A percentile compares a stretch with the other conserved stretches of the same genome.
These are phyloP conservation scores for Rhodotorula sp. DNA, from an alignment of 1,284 basidiomycete genomes.

Conservation along the genomic window DNA sequence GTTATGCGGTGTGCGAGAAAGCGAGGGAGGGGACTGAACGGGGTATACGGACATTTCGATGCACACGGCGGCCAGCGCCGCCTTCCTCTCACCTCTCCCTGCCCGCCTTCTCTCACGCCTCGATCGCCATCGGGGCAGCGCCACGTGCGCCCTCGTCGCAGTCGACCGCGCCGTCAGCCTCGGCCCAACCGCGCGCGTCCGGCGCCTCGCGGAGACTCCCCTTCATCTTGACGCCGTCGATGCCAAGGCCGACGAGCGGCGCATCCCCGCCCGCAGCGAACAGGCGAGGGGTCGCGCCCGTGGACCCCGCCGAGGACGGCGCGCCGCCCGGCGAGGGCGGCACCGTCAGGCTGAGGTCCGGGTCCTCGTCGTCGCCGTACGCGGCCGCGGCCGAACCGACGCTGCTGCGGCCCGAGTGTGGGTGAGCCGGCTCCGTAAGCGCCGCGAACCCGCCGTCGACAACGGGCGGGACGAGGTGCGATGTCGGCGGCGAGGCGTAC, in stretches of 20 bases:
- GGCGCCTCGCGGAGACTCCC: not conserved
- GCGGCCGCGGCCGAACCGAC: not conserved
- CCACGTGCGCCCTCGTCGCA: not conserved
- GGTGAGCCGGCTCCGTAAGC: too few relatives aligned
- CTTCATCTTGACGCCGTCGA: not conserved
- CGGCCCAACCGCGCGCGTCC: not conserved
- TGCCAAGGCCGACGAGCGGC: not conserved
- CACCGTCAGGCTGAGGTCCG: not conserved
- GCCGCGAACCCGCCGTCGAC: not conserved
- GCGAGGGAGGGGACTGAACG: too few relatives aligned
- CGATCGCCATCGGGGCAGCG: not conserved
- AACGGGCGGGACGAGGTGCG: not conserved
- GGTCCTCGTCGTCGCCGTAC: not conserved
- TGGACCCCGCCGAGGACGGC: too few relatives aligned
- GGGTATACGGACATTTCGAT: too few relatives aligned
- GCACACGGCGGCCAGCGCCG: too few relatives aligned
- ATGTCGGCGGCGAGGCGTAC: conserved; percentile 1
- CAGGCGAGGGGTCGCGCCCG: too few relatives aligned
- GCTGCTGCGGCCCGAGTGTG: not conserved
- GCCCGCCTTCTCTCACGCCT: too few relatives aligned
- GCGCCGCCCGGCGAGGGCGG: too few relatives aligned
- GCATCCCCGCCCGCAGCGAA: not conserved
- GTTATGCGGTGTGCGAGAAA: too few relatives aligned
- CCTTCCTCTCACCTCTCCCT: too few relatives aligned
- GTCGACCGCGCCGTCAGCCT: not conserved